phyloP scores from a whole-genome alignment of 2,329 filamentous ascomycete genomes.

The Aureobasidium lini region DNA sequence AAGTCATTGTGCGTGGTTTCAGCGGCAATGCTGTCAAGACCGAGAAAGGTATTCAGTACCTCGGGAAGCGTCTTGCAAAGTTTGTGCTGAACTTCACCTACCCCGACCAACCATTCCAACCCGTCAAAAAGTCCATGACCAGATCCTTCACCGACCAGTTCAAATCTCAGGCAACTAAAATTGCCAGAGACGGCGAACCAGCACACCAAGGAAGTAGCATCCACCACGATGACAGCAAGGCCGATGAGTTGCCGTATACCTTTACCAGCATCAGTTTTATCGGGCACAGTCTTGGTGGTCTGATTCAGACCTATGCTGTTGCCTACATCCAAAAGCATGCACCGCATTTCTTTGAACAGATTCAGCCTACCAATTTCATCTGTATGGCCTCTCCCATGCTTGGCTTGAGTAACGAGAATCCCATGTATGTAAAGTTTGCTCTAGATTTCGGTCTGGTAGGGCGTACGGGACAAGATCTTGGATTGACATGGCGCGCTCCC shows the following conservation, averaged over 20 bases:
- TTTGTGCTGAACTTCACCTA: slow-evolving; percentile 86
- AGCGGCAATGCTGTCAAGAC: slow-evolving; percentile 84
- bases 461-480: slow-evolving; percentile 90
- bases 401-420: slow-evolving; percentile 93
- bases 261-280: slow-evolving; percentile 95
- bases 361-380: slow-evolving; percentile 86
- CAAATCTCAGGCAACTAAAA: slow-evolving; percentile 36
- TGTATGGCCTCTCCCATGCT: slow-evolving; percentile 80
- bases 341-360: slow-evolving; percentile 78
- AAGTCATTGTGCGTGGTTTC: slow-evolving; percentile 85
- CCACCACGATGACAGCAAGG: slow-evolving; percentile 39
- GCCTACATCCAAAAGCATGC: slow-evolving; percentile 97
- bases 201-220: slow-evolving; percentile 57
- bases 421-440: slow-evolving; percentile 93
- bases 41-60: slow-evolving; percentile 91
- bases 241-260: slow-evolving; percentile 57
- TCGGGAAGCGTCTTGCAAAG: slow-evolving; percentile 88
- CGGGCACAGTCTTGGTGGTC: slow-evolving; percentile 80
- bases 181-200: slow-evolving; percentile 39
- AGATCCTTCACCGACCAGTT: slow-evolving; percentile 44
- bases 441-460: slow-evolving; percentile 93
- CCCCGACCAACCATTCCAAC: slow-evolving; percentile 83
- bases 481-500: slow-evolving; percentile 87
- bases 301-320: slow-evolving; percentile 88
- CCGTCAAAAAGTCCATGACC: slow-evolving; percentile 49